Base-by-base conservation (phyloP, 2,329 filamentous ascomycete species). In the Fusarium brachygibbosum region DNA sequence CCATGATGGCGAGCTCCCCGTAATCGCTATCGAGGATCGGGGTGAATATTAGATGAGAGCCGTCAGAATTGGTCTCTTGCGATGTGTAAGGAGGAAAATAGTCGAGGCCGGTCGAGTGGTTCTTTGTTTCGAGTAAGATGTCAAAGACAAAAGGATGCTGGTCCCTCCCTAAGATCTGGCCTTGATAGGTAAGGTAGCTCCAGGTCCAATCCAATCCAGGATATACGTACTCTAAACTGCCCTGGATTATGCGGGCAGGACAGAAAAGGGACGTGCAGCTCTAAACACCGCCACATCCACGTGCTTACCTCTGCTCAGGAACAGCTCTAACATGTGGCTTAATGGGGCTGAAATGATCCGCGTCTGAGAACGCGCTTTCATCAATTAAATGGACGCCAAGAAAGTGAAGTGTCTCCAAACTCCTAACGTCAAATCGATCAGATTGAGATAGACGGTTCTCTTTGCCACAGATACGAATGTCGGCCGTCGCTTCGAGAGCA, bases 1-100 rank as follows among this genome's bases (percentile, higher is more conserved):
- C 87, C 90, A 92, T 92, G 76, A 82, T 82, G 83, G 73, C 70
- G 71, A 70, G 63, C 63, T 66, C 48, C 54, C 56, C 40, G 60
- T 58, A 69, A 55, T 67, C 55, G 61, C 59, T 63, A 48, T 34
- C 17, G 49, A 42, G 40, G 41, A 52, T 41, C 16, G 51, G n/a
- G 38, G 44, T 17, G 38, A 32, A 17, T 61, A 49, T 40, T 34
- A 28, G 28, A 32, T 58, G 35, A 48, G 19, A 46, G 42, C 50
- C 49, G 49, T 51, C 34, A 42, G 37, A 54, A 44, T 53, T 44
- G n/a, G 35, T 46, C 62, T 55, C 50, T 42, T 60, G 29, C 37
- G 19, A 50, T 14, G 19, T 19, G 40, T 37, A 41, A 54, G 40
- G 48, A 53, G 52, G 17, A 37, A 42, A 42, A 44, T 31, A 50